These are phyloP conservation scores for Rhodotorula sp. DNA, from an alignment of 1,284 basidiomycete genomes.

Conservation along the genomic window DNA sequence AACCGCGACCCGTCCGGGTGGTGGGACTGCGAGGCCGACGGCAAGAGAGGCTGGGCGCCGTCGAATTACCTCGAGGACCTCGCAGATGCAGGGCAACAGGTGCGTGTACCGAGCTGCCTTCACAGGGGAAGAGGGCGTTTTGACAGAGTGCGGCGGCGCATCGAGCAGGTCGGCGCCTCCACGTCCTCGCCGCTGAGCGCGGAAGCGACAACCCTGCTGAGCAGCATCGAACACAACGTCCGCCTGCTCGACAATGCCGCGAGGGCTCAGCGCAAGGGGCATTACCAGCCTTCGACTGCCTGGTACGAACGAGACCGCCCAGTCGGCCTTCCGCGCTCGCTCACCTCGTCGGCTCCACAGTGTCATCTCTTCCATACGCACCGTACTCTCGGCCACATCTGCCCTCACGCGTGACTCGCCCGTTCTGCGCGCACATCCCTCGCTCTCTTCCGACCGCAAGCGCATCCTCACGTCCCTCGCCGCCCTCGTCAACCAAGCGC, in stretches of 20 bases:
- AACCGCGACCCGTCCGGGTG: slow-evolving; percentile 87
- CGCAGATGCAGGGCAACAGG: neutral
- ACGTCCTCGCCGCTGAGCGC: neutral
- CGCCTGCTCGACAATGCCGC: slow-evolving; percentile 83
- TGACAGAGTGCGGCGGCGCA: too few species aligned
- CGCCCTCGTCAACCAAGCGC: slow-evolving; percentile 78
- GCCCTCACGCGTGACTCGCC: slow-evolving; percentile 81
- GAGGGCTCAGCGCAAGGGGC: slow-evolving; percentile 68
- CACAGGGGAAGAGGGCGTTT: too few species aligned
- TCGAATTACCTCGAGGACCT: slow-evolving; percentile 59
- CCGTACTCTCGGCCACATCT: slow-evolving; percentile 78
- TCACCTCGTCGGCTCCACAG: slow-evolving; percentile 13
- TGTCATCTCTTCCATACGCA: slow-evolving; percentile 92
- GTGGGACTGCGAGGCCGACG: slow-evolving; percentile 90
- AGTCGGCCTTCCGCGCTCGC: neutral
- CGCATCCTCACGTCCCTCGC: slow-evolving; percentile 79
- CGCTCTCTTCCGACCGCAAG: slow-evolving; percentile 75
- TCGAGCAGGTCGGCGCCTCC: too few species aligned
- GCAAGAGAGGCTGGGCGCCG: slow-evolving; percentile 91
- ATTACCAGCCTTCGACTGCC: slow-evolving; percentile 67
- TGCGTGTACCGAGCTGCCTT: neutral
- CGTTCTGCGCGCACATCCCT: slow-evolving; percentile 66
- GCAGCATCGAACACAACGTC: slow-evolving; percentile 78
- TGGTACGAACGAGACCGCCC: slow-evolving; percentile 52
- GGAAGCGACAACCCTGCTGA: slow-evolving; percentile 43